phyloP scores from a whole-genome alignment of 257 asterid genomes.

The Jacaranda mimosifolia region DNA sequence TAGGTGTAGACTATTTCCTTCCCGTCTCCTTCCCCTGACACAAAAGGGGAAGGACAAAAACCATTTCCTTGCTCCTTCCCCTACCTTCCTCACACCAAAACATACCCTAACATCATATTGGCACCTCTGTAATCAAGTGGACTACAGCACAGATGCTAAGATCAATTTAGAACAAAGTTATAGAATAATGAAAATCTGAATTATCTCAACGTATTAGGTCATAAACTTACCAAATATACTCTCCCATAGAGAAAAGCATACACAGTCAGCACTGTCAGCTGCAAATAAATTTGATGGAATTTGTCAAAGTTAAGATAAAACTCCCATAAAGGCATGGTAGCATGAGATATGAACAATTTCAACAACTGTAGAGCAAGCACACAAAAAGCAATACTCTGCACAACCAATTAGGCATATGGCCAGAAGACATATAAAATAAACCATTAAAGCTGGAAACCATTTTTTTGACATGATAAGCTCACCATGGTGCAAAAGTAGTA shows the following conservation, averaged over 20 bases:
- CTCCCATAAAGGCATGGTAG: slow-evolving; percentile 19
- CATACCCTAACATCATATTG: neutral
- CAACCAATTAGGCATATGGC: slow-evolving; percentile 21
- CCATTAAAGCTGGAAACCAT: slow-evolving; percentile 29
- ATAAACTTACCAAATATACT: slow-evolving; percentile 83
- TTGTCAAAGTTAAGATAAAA: slow-evolving; percentile 27
- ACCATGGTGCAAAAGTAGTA: slow-evolving; percentile 98
- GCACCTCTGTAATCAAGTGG: slow-evolving; percentile 28
- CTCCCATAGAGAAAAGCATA: slow-evolving; percentile 94
- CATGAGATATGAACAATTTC: slow-evolving; percentile 22
- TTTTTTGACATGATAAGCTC: slow-evolving; percentile 40
- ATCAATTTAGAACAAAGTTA: slow-evolving; percentile 12
- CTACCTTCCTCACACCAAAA: slow-evolving; percentile 15
- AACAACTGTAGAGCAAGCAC: slow-evolving; percentile 28
- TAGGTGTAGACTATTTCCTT: neutral
- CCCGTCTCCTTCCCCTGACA: slow-evolving; percentile 2
- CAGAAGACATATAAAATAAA: neutral
- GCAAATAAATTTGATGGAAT: slow-evolving; percentile 49
- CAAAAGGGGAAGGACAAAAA: slow-evolving; percentile 3
- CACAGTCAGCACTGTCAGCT: slow-evolving; percentile 93
- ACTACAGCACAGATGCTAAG: slow-evolving; percentile 25
- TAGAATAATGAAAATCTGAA: slow-evolving; percentile 17
- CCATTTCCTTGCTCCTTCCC: slow-evolving; percentile 1
- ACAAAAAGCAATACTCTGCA: slow-evolving; percentile 1
- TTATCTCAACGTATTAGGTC: slow-evolving; percentile 17